Base-by-base conservation (phyloP, 1,139 yeast genomes). In the Candida sanyaensis region DNA sequence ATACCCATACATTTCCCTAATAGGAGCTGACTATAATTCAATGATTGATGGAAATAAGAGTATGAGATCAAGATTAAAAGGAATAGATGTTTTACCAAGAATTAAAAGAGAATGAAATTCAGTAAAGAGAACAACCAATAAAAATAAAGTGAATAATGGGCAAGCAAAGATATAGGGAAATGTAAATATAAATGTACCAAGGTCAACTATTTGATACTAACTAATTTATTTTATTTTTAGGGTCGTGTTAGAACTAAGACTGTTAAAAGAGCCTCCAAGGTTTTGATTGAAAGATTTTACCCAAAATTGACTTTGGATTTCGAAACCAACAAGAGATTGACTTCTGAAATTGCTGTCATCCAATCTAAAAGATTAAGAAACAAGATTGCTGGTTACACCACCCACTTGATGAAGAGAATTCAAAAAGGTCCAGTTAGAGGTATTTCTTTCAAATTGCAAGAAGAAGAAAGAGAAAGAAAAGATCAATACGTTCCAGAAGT, bases 401-500 rank as follows among this genome's bases (percentile, higher is more conserved):
- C 99, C 73, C 99, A 93, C 81, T 87, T 93, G 81, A 95, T 93
- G 99, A 92, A 90, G 87, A 92, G 99, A 85, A 93, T 93, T 75
- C 99, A 95, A 83, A 93, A 93, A 86, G 99, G 99, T 74, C 99
- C 99, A 84, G 99, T 93, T 69, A 92, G 98, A 87, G 99, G 99
- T 84, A 95, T 93, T 68, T 93, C 99, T 70, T 93, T 93, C 97
- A 95, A 95, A 83, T 90, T 93, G 75, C 99, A 93, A 86, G 99
- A 93, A 84, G 99, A 93, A 83, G 99, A 95, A 86, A 93, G 99
- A 87, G 99, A 95, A 84, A 89, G 99, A 85, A 93, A 95, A 84
- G 99, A 95, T 81, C 99, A 95, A 84, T 95, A 92, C 81, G 99
- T 95, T 71, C 99, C 99, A 81, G 98, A 92, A 78, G 96, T 92